phyloP scores from a whole-genome alignment of 768 basidiomycete genomes.

The Collybia nuda region DNA sequence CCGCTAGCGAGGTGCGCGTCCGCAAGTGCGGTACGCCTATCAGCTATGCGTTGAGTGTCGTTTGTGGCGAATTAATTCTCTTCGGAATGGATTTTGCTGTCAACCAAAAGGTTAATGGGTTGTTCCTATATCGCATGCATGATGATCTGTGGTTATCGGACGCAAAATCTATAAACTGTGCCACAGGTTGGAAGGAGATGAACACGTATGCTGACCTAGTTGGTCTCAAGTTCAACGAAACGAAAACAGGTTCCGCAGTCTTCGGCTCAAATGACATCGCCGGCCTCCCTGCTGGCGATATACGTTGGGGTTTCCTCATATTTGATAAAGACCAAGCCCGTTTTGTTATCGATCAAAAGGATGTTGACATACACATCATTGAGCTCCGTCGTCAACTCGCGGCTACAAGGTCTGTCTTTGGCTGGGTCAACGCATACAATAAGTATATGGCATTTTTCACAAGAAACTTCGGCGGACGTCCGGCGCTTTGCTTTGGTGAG shows the following conservation, averaged over 20 bases:
- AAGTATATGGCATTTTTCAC: constrained; percentile 31
- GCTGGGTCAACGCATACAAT: constrained; percentile 31
- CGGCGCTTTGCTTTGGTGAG: constrained; percentile 25
- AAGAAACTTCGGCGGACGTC: constrained; percentile 28
- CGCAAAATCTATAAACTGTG: constrained; percentile 28
- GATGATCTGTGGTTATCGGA: constrained; percentile 49
- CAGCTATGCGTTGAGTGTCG: constrained; percentile 36
- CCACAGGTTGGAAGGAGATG: constrained; percentile 40
- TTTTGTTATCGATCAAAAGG: constrained; percentile 28
- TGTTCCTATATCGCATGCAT: constrained; percentile 44
- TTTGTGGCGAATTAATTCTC: constrained; percentile 40
- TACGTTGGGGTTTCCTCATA: constrained; percentile 19
- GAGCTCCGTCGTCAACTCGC: constrained; percentile 30
- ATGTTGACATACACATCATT: constrained; percentile 26
- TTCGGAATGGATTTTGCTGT: constrained; percentile 50
- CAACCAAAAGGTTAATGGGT: constrained; percentile 38
- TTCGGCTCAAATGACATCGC: constrained; percentile 20
- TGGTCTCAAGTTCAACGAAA: constrained; percentile 38
- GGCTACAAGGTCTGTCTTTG: constrained; percentile 29
- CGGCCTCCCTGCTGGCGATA: constrained; percentile 17
- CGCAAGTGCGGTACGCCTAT: constrained; percentile 43
- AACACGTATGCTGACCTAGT: constrained; percentile 36
- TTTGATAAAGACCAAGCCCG: constrained; percentile 8
- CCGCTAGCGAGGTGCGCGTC: constrained; percentile 22
- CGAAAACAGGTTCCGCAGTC: constrained; percentile 41